phyloP scores from a whole-genome alignment of 352 stramenopile species.

The Saprolegnia parasitica region DNA sequence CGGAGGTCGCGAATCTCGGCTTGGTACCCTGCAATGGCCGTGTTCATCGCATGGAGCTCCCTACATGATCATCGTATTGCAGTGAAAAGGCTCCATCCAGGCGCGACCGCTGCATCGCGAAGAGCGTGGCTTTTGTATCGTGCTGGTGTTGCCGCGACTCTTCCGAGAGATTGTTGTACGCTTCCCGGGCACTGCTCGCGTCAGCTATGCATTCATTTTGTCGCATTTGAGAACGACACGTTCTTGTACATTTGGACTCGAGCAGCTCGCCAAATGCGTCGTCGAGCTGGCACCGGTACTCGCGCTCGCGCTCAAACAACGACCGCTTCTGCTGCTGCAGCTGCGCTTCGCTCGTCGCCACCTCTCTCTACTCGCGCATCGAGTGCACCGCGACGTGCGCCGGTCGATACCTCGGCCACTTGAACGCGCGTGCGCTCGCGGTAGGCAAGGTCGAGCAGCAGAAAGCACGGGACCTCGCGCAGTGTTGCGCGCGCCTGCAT shows the following conservation, averaged over 20 bases:
- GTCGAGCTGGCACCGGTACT: constrained; percentile 3
- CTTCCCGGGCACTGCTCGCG: neutral
- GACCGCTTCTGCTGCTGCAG: constrained; percentile 7
- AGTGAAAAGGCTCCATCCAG: neutral
- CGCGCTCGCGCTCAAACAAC: constrained; percentile 6
- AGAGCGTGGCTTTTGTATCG: constrained; percentile 14
- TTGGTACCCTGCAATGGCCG: constrained; percentile 24
- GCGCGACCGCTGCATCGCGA: constrained; percentile 19
- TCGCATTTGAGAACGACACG: neutral
- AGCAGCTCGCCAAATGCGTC: constrained; percentile 1
- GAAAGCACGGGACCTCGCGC: constrained; percentile 17
- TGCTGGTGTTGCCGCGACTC: constrained; percentile 9
- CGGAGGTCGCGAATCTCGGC: constrained; percentile 23
- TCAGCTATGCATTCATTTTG: neutral
- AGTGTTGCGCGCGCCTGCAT: constrained; percentile 13
- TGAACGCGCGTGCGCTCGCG: constrained; percentile 11
- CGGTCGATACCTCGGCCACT: neutral
- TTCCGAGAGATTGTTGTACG: neutral
- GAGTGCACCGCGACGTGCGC: neutral
- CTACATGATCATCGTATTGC: neutral
- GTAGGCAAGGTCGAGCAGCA: constrained; percentile 24
- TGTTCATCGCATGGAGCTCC: constrained; percentile 26
- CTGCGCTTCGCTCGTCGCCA: neutral
- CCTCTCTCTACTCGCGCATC: neutral
- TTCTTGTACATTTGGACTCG: neutral